These are phyloP conservation scores for Colletotrichum sp. DNA, from an alignment of 2,329 filamentous ascomycete species.

Conservation along the genomic window DNA sequence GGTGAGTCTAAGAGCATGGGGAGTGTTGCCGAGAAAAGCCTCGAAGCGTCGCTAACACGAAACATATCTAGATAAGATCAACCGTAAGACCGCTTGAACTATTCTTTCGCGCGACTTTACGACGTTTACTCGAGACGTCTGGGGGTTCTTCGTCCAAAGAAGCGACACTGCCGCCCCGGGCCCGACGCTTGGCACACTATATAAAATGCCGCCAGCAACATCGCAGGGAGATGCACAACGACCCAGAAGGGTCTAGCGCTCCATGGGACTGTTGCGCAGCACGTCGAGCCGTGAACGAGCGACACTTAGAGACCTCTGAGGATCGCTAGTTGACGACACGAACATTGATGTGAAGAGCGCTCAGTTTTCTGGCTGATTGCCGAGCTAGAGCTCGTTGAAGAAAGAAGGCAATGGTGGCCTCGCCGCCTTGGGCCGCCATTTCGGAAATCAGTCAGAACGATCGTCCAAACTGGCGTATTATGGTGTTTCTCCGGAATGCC, in stretches of 20 bases:
- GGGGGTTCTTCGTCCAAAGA: fast-evolving
- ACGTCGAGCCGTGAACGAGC: neutral
- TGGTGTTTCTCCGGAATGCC: neutral
- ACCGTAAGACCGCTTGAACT: fast-evolving
- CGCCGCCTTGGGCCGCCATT: neutral
- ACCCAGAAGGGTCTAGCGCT: neutral
- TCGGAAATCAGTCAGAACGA: neutral
- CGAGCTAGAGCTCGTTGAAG: neutral
- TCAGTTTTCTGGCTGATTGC: neutral
- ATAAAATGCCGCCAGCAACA: fast-evolving
- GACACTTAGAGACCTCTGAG: neutral
- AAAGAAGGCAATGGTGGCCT: neutral
- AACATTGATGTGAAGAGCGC: neutral
- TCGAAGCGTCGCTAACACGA: neutral
- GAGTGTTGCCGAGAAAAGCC: neutral
- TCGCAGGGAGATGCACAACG: fast-evolving
- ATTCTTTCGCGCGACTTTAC: fast-evolving
- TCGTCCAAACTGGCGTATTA: neutral
- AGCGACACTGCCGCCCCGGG: neutral
- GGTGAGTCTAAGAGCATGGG: neutral
- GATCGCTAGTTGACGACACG: neutral
- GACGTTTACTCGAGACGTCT: neutral
- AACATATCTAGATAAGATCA: neutral
- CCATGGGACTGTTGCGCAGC: neutral
- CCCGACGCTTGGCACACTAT: neutral